These are phyloP conservation scores for Ogataea glucozyma DNA, from an alignment of 805 yeast species.

Conservation along the genomic window DNA sequence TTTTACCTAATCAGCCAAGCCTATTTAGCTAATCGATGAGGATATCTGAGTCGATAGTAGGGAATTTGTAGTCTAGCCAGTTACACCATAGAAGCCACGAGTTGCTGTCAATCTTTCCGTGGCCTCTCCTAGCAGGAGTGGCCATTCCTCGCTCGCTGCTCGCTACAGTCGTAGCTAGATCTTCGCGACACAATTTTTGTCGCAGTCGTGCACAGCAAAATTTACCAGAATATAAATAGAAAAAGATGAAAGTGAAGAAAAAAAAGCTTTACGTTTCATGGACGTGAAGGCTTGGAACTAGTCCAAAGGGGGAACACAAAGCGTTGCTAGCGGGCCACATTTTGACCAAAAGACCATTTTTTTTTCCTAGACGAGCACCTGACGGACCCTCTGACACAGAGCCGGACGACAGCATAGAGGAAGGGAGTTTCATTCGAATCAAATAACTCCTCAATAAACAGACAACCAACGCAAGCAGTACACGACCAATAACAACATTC, in stretches of 20 bases:
- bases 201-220: conserved; percentile 5
- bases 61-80: too few relatives aligned
- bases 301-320: not conserved
- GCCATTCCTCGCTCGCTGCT: too few relatives aligned
- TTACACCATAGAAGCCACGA: too few relatives aligned
- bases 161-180: too few relatives aligned
- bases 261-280: not conserved
- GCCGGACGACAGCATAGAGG: not conserved
- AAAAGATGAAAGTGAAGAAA: not conserved
- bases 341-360: too few relatives aligned
- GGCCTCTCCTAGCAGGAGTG: too few relatives aligned
- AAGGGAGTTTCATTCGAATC: not conserved
- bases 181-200: not conserved
- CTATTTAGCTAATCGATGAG: too few relatives aligned
- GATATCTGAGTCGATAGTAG: too few relatives aligned
- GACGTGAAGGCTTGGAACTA: conserved; percentile 3
- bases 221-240: conserved; percentile 4
- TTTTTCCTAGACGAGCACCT: not conserved
- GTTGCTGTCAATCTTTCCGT: too few relatives aligned
- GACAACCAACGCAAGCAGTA: not conserved
- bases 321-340: too few relatives aligned
- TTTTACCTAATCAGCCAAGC: too few relatives aligned
- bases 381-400: not conserved
- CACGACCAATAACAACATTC: not conserved
- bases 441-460: not conserved